A percentile compares a stretch with the other conserved stretches of the same genome.
Evolutionary conservation across 129 eudicot genomes (phyloP).

Genomic region (Rutidosis leptorrhynchoides): DNA sequence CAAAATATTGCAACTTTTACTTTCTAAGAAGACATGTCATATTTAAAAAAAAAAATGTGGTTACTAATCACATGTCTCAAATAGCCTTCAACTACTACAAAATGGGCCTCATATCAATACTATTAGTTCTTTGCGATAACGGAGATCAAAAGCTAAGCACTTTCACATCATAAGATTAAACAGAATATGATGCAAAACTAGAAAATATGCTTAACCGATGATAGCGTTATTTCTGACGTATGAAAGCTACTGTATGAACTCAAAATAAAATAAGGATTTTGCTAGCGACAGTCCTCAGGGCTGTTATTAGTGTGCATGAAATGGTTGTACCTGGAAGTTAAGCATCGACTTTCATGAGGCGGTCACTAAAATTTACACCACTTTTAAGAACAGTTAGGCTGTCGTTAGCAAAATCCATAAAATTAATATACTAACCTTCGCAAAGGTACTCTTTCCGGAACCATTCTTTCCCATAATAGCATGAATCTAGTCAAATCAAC

Average conservation of each 20-base stretch:
- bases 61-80: background rate
- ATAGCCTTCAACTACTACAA: background rate
- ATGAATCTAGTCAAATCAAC: slow-evolving; percentile 60
- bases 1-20: background rate
- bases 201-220: background rate
- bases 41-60: background rate
- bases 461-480: slow-evolving; percentile 99
- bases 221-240: background rate
- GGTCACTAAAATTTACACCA: too few relatives aligned
- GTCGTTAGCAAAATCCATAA: too few relatives aligned
- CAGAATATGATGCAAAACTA: slow-evolving; percentile 5
- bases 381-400: too few relatives aligned
- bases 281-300: too few relatives aligned
- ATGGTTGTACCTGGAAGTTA: too few relatives aligned
- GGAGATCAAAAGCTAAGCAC: background rate
- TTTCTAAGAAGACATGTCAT: background rate
- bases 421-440: slow-evolving; percentile 82
- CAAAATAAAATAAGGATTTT: too few relatives aligned
- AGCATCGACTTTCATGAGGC: too few relatives aligned
- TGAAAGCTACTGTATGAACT: background rate
- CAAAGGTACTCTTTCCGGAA: slow-evolving; percentile 99
- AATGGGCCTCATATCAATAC: background rate
- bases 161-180: slow-evolving; percentile 6
- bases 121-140: background rate
- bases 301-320: too few relatives aligned